These are phyloP conservation scores for Coemansia sp. DNA, from an alignment of 192 early-diverging fungal genomes.

Conservation along the genomic window DNA sequence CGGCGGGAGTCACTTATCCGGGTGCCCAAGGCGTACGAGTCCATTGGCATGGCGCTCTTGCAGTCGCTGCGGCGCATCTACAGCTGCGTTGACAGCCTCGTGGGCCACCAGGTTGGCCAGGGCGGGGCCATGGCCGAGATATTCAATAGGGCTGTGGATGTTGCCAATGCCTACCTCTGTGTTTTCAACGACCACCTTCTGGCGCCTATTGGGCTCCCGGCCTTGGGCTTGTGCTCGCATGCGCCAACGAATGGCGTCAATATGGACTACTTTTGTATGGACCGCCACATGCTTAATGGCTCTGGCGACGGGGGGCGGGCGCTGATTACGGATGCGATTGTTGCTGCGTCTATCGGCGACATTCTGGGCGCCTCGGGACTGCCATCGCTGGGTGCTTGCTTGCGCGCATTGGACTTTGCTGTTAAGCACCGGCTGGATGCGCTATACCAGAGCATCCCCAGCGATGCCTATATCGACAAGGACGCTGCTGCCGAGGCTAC, in stretches of 20 bases:
- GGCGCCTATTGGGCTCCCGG: neutral
- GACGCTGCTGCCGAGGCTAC: neutral
- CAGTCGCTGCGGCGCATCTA: conserved; percentile 25
- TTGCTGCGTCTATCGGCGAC: conserved; percentile 21
- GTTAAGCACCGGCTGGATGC: conserved; percentile 36
- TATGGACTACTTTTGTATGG: conserved; percentile 18
- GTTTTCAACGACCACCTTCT: conserved; percentile 22
- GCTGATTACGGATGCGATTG: conserved; percentile 8
- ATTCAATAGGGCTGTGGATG: conserved; percentile 30
- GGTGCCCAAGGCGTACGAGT: conserved; percentile 16
- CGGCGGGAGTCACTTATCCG: conserved; percentile 11
- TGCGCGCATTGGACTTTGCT: conserved; percentile 35
- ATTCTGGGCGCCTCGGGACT: neutral
- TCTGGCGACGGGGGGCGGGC: neutral
- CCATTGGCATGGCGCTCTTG: conserved; percentile 9
- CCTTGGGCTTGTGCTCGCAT: conserved; percentile 6
- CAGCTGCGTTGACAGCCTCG: conserved; percentile 12
- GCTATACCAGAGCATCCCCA: conserved; percentile 12
- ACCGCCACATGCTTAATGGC: neutral
- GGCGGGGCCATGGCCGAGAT: neutral
- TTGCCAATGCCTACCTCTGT: conserved; percentile 20
- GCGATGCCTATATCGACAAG: conserved; percentile 19
- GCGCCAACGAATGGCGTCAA: neutral
- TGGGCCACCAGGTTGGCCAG: neutral
- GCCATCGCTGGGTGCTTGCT: conserved; percentile 15